Evolutionary conservation across 345 rosid genomes (phyloP).

Genomic region (Abelmoschus esculentus): DNA sequence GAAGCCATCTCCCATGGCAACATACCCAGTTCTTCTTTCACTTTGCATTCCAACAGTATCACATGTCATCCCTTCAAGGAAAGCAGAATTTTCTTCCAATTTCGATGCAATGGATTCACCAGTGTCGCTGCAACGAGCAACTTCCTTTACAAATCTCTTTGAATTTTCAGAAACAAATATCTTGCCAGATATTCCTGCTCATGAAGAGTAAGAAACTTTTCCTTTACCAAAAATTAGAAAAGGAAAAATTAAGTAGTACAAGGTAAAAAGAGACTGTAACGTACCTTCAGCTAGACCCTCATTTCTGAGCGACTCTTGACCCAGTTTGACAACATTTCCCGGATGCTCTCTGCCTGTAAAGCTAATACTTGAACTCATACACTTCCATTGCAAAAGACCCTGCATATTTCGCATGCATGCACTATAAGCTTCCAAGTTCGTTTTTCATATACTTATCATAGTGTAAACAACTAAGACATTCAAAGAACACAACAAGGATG

Average conservation of each 20-base stretch:
- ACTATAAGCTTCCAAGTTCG: constrained; percentile 26
- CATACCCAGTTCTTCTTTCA: constrained; percentile 10
- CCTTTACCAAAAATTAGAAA: background rate
- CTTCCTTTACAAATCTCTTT: constrained; percentile 11
- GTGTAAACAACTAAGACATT: background rate
- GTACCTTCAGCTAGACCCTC: constrained; percentile 24
- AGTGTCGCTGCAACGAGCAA: constrained; percentile 10
- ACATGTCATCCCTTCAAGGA: constrained; percentile 9
- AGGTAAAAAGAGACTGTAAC: background rate
- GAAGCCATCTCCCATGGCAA: constrained; percentile 12
- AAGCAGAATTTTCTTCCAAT: constrained; percentile 16
- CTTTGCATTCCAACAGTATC: constrained; percentile 14
- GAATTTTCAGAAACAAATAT: constrained; percentile 24
- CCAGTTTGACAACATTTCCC: constrained; percentile 9
- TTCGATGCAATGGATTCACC: constrained; percentile 11
- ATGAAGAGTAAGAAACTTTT: background rate
- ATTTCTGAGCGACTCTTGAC: constrained; percentile 2
- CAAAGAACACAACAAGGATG: background rate
- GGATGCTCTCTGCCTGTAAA: constrained; percentile 10
- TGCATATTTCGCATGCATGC: constrained; percentile 28
- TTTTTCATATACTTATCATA: constrained; percentile 7
- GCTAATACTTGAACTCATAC: constrained; percentile 13
- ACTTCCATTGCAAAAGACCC: constrained; percentile 23
- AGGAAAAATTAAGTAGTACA: background rate
- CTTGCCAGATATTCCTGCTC: background rate